Conservation (phyloP, 805 yeast species). For the Debaryomyces hansenii region DNA sequence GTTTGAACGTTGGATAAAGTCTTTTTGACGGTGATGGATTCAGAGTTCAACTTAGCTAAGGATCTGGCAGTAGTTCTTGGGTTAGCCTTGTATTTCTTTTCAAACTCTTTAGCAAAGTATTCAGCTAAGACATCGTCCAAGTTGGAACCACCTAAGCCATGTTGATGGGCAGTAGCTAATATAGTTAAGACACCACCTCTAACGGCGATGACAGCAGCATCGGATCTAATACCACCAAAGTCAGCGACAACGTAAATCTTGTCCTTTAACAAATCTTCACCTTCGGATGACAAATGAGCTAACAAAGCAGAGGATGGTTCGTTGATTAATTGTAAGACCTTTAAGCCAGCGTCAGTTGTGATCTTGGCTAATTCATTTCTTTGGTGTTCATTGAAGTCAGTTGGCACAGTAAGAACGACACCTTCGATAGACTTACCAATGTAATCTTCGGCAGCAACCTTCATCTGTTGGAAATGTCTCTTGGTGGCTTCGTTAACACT, state of each 20-base stretch:
- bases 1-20: constrained; percentile 87
- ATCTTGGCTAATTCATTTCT: constrained; percentile 60
- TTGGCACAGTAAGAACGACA: constrained; percentile 87
- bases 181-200: constrained; percentile 94
- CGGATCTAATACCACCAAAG: constrained; percentile 93
- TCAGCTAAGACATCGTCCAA: constrained; percentile 80
- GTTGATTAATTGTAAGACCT: constrained; percentile 81
- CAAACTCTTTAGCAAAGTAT: constrained; percentile 88
- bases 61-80: constrained; percentile 83
- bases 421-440: constrained; percentile 79
- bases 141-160: constrained; percentile 82
- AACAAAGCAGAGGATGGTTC: constrained; percentile 92
- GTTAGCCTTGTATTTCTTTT: constrained; percentile 79
- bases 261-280: constrained; percentile 54
- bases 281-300: constrained; percentile 63
- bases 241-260: constrained; percentile 89
- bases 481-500: constrained; percentile 76
- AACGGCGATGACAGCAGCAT: constrained; percentile 89
- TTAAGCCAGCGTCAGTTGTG: constrained; percentile 70
- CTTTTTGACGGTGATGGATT: constrained; percentile 81
- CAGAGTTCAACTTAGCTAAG: constrained; percentile 81
- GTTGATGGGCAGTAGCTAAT: constrained; percentile 80
- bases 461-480: constrained; percentile 81
- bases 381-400: constrained; percentile 78
- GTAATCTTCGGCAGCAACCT: constrained; percentile 89